These are phyloP conservation scores for Castanopsis chinensis DNA, from an alignment of 306 rosid species.

Conservation along the genomic window DNA sequence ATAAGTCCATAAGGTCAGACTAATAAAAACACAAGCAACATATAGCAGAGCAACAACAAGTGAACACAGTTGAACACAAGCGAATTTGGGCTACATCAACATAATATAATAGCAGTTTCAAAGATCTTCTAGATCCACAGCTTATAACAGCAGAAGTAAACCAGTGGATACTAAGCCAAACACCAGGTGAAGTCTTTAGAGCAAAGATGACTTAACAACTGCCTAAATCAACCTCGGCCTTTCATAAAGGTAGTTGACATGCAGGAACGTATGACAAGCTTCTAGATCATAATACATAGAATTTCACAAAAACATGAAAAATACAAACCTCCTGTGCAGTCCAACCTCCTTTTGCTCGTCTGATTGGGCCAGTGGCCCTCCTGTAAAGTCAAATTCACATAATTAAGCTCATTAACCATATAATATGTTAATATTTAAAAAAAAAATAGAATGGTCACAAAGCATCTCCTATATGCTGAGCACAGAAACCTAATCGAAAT, in stretches of 20 bases:
- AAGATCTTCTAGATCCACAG: background rate
- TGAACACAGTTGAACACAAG: background rate
- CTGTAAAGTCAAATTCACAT: constrained; percentile 41
- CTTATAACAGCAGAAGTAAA: background rate
- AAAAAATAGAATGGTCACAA: constrained; percentile 6
- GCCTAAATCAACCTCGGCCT: constrained; percentile 15
- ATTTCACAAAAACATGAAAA: constrained; percentile 11
- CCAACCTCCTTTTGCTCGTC: constrained; percentile 99
- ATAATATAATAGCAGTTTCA: background rate
- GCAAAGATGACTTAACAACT: background rate
- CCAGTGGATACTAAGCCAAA: background rate
- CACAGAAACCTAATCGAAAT: background rate
- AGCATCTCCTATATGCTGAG: background rate
- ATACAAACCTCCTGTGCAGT: constrained; percentile 83
- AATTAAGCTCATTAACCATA: constrained; percentile 9
- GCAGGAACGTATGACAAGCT: background rate
- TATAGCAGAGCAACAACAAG: background rate
- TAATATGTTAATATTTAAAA: background rate
- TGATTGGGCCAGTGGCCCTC: constrained; percentile 91
- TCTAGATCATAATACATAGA: background rate
- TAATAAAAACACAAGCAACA: background rate
- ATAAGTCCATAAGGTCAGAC: background rate
- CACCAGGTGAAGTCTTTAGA: background rate
- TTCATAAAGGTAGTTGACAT: constrained; percentile 23
- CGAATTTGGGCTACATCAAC: constrained; percentile 7